Percentiles rank a stretch among this genome's conserved stretches.
Evolutionary conservation across 805 yeast species (phyloP).

Genomic region (Saturnispora kantuleensis): DNA sequence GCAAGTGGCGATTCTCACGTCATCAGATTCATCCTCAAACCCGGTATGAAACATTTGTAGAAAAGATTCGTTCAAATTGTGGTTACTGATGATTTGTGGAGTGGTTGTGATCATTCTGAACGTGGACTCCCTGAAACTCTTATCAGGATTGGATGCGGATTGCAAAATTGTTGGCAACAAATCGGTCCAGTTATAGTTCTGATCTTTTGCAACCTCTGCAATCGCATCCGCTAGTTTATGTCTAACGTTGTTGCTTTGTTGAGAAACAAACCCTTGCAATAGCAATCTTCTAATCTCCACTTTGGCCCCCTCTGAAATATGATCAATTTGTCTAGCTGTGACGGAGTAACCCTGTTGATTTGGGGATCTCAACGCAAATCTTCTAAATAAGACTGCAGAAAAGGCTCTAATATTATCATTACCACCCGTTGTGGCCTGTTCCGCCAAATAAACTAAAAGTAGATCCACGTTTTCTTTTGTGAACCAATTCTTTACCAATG

Average conservation of each 20-base stretch:
- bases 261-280: slow-evolving; percentile 62
- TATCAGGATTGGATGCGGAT: slow-evolving; percentile 40
- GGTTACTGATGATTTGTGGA: slow-evolving; percentile 62
- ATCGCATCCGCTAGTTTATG: slow-evolving; percentile 92
- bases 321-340: slow-evolving; percentile 71
- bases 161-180: slow-evolving; percentile 63
- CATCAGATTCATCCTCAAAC: slow-evolving; percentile 69
- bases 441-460: slow-evolving; percentile 68
- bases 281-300: slow-evolving; percentile 55
- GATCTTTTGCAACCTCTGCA: slow-evolving; percentile 79
- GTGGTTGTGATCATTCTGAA: slow-evolving; percentile 81
- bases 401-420: slow-evolving; percentile 55
- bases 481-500: slow-evolving; percentile 70
- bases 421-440: slow-evolving; percentile 59
- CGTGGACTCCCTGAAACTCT: slow-evolving; percentile 77
- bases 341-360: slow-evolving; percentile 49
- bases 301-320: slow-evolving; percentile 47
- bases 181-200: slow-evolving; percentile 62
- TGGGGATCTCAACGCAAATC: slow-evolving; percentile 76
- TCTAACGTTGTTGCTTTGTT: slow-evolving; percentile 66
- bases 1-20: slow-evolving; percentile 84
- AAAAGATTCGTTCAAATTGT: slow-evolving; percentile 30
- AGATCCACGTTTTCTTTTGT: slow-evolving; percentile 55
- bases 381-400: slow-evolving; percentile 81
- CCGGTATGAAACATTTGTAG: slow-evolving; percentile 71